phyloP scores from a whole-genome alignment of 768 basidiomycete genomes.

The Boletus rex-veris region DNA sequence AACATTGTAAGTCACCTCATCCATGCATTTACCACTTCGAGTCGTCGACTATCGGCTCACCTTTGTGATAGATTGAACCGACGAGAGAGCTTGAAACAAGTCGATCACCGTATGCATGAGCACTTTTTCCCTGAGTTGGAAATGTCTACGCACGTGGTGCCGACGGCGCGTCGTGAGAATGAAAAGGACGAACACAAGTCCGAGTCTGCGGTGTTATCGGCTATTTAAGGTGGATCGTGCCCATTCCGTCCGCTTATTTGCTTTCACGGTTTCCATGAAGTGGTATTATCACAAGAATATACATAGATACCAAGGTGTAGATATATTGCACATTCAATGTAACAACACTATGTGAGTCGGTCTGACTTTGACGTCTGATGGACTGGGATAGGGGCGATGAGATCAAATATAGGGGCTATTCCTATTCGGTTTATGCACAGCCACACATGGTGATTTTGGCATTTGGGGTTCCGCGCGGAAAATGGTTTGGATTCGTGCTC shows the following conservation, averaged over 20 bases:
- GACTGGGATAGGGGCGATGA: too few relatives aligned
- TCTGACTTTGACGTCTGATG: too few relatives aligned
- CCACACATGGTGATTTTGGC: not conserved
- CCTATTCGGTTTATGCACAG: not conserved
- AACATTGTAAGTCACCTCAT: constrained; percentile 3
- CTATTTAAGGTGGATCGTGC: too few relatives aligned
- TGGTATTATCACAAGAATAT: too few relatives aligned
- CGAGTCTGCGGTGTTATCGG: too few relatives aligned
- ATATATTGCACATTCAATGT: too few relatives aligned
- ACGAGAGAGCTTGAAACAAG: constrained; percentile 1
- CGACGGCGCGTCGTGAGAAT: not conserved
- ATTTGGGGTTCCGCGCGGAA: not conserved
- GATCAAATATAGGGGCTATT: too few relatives aligned
- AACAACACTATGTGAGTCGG: too few relatives aligned
- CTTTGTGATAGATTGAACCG: constrained; percentile 8
- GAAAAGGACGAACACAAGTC: not conserved
- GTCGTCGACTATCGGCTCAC: not conserved
- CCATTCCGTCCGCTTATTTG: too few relatives aligned
- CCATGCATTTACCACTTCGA: too few relatives aligned
- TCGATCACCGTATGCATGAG: not conserved
- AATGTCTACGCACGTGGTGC: not conserved
- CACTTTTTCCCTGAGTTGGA: not conserved
- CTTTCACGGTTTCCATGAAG: too few relatives aligned
- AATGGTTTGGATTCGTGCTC: not conserved
- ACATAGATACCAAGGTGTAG: too few relatives aligned